phyloP scores from a whole-genome alignment of 768 basidiomycete species.

The Lactifluus hygrophoroides region DNA sequence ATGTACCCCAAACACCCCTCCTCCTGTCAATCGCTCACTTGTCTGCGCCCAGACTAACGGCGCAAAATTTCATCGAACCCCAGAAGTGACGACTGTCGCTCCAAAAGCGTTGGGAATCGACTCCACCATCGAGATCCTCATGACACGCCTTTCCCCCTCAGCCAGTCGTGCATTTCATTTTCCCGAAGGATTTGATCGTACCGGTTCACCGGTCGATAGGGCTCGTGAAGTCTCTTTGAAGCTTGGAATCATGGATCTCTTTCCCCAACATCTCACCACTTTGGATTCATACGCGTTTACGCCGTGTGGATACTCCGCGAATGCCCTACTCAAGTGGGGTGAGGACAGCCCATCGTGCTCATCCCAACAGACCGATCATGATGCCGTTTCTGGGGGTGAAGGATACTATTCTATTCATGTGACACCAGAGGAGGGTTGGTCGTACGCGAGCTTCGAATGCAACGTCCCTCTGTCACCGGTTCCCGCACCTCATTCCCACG shows the following conservation, averaged over 20 bases:
- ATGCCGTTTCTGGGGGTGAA: slow-evolving; percentile 42
- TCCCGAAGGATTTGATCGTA: slow-evolving; percentile 22
- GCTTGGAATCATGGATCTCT: slow-evolving; percentile 75
- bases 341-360: slow-evolving; percentile 29
- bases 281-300: slow-evolving; percentile 90
- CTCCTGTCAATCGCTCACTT: slow-evolving; percentile 16
- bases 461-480: slow-evolving; percentile 67
- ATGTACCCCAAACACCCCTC: slow-evolving; percentile 19
- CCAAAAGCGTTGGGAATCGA: slow-evolving; percentile 40
- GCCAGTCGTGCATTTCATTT: slow-evolving; percentile 77
- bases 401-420: slow-evolving; percentile 99
- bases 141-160: slow-evolving; percentile 76
- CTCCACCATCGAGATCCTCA: slow-evolving; percentile 96
- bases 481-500: slow-evolving; percentile 29
- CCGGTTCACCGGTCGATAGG: slow-evolving; percentile 38
- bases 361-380: slow-evolving; percentile 20
- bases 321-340: slow-evolving; percentile 72
- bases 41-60: slow-evolving; percentile 2
- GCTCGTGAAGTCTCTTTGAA: slow-evolving; percentile 54
- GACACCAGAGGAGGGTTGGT: slow-evolving; percentile 96
- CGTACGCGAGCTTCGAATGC: slow-evolving; percentile 97
- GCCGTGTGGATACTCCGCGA: slow-evolving; percentile 95
- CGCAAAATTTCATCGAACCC: slow-evolving; percentile 9
- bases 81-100: slow-evolving; percentile 15
- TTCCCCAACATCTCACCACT: slow-evolving; percentile 68